Percentiles rank a stretch among this genome's conserved stretches.
Evolutionary conservation across 768 basidiomycete genomes (phyloP).

Genomic region (Leucosporidium scottii): DNA sequence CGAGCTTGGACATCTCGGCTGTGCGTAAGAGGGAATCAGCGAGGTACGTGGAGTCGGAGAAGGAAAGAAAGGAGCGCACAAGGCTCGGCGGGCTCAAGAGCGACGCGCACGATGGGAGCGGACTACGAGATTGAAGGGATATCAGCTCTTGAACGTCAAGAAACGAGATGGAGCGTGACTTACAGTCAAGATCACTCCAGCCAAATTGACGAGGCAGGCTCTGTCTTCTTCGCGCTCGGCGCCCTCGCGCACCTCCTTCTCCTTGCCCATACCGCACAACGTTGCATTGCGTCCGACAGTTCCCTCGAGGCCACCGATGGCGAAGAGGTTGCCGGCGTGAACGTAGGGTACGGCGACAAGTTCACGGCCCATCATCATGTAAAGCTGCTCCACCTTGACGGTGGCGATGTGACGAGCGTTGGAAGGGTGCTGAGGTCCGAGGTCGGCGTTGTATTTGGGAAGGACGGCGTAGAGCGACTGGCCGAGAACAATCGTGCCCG

Average conservation of each 20-base stretch:
- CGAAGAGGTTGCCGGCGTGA: constrained; percentile 88
- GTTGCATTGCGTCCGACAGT: constrained; percentile 87
- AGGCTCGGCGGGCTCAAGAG: constrained; percentile 69
- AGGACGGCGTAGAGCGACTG: constrained; percentile 64
- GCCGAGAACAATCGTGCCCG: constrained; percentile 67
- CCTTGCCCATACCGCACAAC: constrained; percentile 51
- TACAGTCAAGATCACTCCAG: constrained; percentile 61
- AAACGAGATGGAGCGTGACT: constrained; percentile 26
- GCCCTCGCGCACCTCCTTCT: constrained; percentile 39
- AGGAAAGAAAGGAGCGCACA: constrained; percentile 40
- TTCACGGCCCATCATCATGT: constrained; percentile 97
- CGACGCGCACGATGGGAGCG: constrained; percentile 89
- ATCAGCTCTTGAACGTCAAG: background rate
- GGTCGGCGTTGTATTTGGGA: constrained; percentile 70
- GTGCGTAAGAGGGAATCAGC: background rate
- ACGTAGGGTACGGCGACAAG: constrained; percentile 76
- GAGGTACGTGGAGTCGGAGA: background rate
- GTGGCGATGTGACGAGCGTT: constrained; percentile 60
- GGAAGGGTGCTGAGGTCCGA: constrained; percentile 57
- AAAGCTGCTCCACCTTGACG: constrained; percentile 66
- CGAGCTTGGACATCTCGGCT: constrained; percentile 79
- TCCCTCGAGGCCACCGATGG: constrained; percentile 79
- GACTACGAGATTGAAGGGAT: constrained; percentile 47
- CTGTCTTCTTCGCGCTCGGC: constrained; percentile 42
- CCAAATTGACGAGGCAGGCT: constrained; percentile 69